Percentiles rank a stretch among this genome's conserved stretches.
phyloP scores from a whole-genome alignment of 257 asterid species.

The Petrea volubilis region DNA sequence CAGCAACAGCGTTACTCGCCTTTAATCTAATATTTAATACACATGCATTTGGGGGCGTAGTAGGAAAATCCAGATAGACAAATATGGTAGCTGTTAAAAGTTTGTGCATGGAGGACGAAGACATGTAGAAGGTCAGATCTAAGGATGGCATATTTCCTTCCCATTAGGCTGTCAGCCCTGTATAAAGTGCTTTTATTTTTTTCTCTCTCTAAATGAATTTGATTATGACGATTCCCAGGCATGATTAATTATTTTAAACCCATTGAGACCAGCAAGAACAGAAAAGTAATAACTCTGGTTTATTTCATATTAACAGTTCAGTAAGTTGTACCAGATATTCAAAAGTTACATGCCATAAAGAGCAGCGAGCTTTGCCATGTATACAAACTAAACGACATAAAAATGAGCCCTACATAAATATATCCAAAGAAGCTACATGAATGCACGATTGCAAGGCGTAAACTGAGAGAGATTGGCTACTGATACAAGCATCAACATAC shows the following conservation, averaged over 20 bases:
- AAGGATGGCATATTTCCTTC: background rate
- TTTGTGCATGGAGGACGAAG: background rate
- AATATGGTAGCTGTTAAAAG: background rate
- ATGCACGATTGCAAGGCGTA: background rate
- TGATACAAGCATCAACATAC: background rate
- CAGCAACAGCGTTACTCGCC: slow-evolving; percentile 12
- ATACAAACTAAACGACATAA: background rate
- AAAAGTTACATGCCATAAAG: background rate
- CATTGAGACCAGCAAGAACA: slow-evolving; percentile 4
- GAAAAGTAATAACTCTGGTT: background rate
- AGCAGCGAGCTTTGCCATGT: background rate
- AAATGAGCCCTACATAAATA: background rate
- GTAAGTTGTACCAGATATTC: background rate
- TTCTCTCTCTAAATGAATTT: background rate
- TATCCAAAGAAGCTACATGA: background rate
- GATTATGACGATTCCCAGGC: background rate
- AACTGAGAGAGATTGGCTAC: background rate
- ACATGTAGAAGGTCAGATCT: background rate
- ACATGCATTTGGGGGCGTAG: background rate
- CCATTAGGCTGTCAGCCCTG: background rate
- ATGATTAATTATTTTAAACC: background rate
- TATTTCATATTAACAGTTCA: background rate
- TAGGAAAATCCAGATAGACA: background rate
- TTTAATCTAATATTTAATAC: background rate
- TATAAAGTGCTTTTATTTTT: background rate